Evolutionary conservation across 2,329 filamentous ascomycete genomes (phyloP), one percentile per base, ranked within the genome.

Genomic region (Corynespora cassiicola): DNA sequence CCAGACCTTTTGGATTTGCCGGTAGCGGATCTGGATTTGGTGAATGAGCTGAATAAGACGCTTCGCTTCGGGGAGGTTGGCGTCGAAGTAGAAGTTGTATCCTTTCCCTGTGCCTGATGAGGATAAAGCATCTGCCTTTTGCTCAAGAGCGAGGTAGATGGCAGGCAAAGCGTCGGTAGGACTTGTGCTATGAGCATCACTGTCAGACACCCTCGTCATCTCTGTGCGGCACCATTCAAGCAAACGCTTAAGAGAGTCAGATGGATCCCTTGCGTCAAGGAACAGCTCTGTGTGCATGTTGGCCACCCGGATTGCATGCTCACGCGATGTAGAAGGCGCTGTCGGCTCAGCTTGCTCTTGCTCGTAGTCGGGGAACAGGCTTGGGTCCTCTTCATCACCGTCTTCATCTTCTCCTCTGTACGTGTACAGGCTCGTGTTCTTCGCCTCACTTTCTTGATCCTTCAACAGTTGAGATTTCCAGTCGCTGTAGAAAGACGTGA

Each of bases 31-130:
- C 59, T 87, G 84, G 29, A 92, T 81, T 33, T 82, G 81, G 54
- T 84, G 78, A 8, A 90, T 75, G 7, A 96, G 72, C 1, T 66
- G 70, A 17, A 94, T 82, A 4, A 96, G 76, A 45, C 84, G 87
- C 44, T 86, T 84, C 7, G 84, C 84, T 70, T 97, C 89, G 1
- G 74, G 66, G 9, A 92, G 72, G 56, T 97, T 95, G 3, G 85
- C 67, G 56, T 95, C 86, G 0, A 81, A 85, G 67, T 99, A 99
- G 66, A 99, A 96, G 69, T 96, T 96, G 73, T 92, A 95, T 6
- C 31, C 36, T 25, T 49, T 46, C 7, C 48, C 55, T 7, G 54
- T 58, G 4, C 70, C 69, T 5, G 68, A 54, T 38, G 58, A 45
- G 32, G 50, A 47, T 12, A 69, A 49, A 11, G 60, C 50, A 32